These are phyloP conservation scores for Diversispora epigaea DNA, from an alignment of 192 early-diverging fungal species.

Conservation along the genomic window DNA sequence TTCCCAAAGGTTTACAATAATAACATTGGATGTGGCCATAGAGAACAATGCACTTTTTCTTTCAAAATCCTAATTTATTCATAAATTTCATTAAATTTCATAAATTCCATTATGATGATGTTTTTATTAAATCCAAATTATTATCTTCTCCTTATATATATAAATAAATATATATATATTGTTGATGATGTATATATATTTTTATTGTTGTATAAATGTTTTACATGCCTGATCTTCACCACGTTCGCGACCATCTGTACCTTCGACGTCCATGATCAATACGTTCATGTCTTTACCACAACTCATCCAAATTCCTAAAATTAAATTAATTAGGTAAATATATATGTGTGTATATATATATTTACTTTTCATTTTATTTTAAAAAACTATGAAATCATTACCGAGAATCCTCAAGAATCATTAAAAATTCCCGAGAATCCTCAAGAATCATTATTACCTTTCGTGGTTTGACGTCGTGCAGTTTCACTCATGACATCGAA, in stretches of 20 bases:
- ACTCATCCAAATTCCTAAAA: slow-evolving; percentile 81
- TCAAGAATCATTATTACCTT: slow-evolving; percentile 50
- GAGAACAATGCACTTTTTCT: slow-evolving; percentile 97
- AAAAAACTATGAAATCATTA: neutral
- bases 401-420: too few relatives aligned
- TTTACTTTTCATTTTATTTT: neutral
- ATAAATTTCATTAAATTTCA: too few relatives aligned
- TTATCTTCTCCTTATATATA: too few relatives aligned
- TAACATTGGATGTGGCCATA: slow-evolving; percentile 89
- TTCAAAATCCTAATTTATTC: slow-evolving; percentile 81
- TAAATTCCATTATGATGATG: too few relatives aligned
- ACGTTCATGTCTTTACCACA: slow-evolving; percentile 78
- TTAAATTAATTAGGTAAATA: neutral
- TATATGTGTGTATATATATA: neutral
- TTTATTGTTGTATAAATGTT: too few relatives aligned
- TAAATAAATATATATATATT: too few relatives aligned
- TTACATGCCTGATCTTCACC: slow-evolving; percentile 82
- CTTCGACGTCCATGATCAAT: slow-evolving; percentile 97
- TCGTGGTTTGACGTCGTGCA: slow-evolving; percentile 88
- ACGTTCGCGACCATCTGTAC: slow-evolving; percentile 96
- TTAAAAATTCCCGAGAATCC: too few relatives aligned
- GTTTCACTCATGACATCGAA: slow-evolving; percentile 96
- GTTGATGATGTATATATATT: too few relatives aligned
- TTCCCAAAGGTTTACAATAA: slow-evolving; percentile 99
- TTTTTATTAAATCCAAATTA: too few relatives aligned